phyloP scores from a whole-genome alignment of 208 protist species.

The Acanthamoeba sp. region DNA sequence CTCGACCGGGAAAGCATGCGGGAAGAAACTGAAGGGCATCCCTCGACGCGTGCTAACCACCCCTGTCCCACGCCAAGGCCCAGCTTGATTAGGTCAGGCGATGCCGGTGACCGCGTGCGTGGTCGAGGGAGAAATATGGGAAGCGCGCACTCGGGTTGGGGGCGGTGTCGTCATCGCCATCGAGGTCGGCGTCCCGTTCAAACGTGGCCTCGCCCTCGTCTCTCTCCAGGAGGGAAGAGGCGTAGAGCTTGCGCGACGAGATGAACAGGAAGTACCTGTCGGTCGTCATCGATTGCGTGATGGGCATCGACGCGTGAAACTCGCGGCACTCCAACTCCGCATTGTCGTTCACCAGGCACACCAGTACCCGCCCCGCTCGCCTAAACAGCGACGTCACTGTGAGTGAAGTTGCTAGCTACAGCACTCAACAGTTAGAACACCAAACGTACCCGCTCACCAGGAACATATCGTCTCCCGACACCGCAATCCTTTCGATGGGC shows the following conservation, averaged over 20 bases:
- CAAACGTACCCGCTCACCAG: constrained; percentile 1
- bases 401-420: no score
- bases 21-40: constrained; percentile 40
- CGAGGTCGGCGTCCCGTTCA: neutral
- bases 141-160: neutral
- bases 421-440: no score
- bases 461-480: neutral
- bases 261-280: constrained; percentile 30
- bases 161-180: neutral
- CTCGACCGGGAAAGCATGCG: neutral
- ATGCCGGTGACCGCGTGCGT: no score
- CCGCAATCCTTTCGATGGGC: neutral
- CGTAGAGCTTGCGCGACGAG: constrained; percentile 8
- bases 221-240: neutral
- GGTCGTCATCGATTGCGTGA: neutral
- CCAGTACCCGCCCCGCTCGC: constrained; percentile 5
- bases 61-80: neutral
- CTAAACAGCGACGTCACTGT: neutral
- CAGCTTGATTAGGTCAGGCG: neutral
- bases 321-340: neutral
- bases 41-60: neutral
- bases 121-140: no score
- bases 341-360: neutral
- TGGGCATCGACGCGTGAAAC: constrained; percentile 39
- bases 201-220: neutral